A percentile compares a stretch with the other conserved stretches of the same genome.
These are phyloP conservation scores for Chlamydomonas urium DNA, from an alignment of 139 green algal genomes.

Conservation along the genomic window DNA sequence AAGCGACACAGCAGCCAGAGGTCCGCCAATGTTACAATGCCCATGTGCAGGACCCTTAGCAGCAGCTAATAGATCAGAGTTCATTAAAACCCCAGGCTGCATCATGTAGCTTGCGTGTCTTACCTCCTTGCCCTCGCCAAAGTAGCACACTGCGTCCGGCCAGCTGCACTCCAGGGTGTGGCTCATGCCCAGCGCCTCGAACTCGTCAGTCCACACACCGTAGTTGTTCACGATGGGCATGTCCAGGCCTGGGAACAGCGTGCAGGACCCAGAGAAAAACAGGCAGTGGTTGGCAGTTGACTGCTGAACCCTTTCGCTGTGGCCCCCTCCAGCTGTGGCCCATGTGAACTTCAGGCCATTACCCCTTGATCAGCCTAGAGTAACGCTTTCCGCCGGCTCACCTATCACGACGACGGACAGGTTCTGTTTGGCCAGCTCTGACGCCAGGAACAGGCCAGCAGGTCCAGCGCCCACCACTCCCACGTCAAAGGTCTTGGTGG, in stretches of 20 bases:
- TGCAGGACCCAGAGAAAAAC: too few species aligned
- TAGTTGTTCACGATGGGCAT: conserved; percentile 92
- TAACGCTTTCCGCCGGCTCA: conserved; percentile 13
- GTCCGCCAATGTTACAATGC: neutral
- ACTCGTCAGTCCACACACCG: conserved; percentile 86
- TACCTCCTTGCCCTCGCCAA: conserved; percentile 56
- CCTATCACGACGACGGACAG: conserved; percentile 62
- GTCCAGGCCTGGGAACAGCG: conserved; percentile 56
- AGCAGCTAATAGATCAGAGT: neutral
- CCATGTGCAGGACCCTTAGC: neutral
- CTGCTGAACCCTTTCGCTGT: too few species aligned
- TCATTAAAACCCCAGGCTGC: neutral
- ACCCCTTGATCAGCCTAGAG: too few species aligned
- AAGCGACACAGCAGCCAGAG: too few species aligned
- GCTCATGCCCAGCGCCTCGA: conserved; percentile 60
- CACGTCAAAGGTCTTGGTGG: conserved; percentile 45
- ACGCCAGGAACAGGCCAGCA: conserved; percentile 82
- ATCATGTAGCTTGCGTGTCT: too few species aligned
- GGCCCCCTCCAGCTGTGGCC: too few species aligned
- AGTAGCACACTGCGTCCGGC: conserved; percentile 65
- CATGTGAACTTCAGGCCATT: too few species aligned
- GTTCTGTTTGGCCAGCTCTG: conserved; percentile 72
- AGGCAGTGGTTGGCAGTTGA: too few species aligned
- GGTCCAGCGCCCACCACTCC: conserved; percentile 85
- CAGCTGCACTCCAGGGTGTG: conserved; percentile 59